A percentile compares a stretch with the other conserved stretches of the same genome.
These are phyloP conservation scores for Suillus spraguei DNA, from an alignment of 768 basidiomycete genomes.

Conservation along the genomic window DNA sequence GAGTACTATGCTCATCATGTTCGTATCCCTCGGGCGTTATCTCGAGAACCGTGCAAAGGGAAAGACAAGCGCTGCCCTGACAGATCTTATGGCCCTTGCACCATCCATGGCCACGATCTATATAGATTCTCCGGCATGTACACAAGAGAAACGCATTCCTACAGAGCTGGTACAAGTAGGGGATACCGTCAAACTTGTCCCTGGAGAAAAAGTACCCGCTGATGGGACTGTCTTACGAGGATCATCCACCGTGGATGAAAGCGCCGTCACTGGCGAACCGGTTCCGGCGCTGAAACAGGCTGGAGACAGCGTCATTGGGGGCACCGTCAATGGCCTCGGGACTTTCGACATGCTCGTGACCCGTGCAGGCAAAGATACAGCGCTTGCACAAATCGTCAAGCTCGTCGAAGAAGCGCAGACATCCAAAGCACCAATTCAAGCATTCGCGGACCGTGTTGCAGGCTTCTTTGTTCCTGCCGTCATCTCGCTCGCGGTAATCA, in stretches of 20 bases:
- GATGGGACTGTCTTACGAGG: constrained; percentile 91
- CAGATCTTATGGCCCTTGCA: constrained; percentile 93
- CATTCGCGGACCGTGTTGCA: constrained; percentile 92
- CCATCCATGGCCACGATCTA: constrained; percentile 97
- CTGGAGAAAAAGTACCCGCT: constrained; percentile 95
- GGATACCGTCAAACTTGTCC: constrained; percentile 91
- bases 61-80: constrained; percentile 93
- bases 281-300: constrained; percentile 82
- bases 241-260: constrained; percentile 90
- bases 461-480: constrained; percentile 96
- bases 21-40: constrained; percentile 93
- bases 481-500: constrained; percentile 76
- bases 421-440: constrained; percentile 96
- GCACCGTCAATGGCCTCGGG: constrained; percentile 96
- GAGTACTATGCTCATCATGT: constrained; percentile 97
- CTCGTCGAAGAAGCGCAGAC: constrained; percentile 99
- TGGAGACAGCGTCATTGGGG: constrained; percentile 91
- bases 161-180: constrained; percentile 95
- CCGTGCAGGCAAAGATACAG: constrained; percentile 94
- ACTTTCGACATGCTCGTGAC: constrained; percentile 96
- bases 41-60: constrained; percentile 98
- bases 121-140: constrained; percentile 79
- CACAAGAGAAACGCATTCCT: constrained; percentile 85
- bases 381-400: constrained; percentile 93
- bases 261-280: constrained; percentile 95